Evolutionary conservation across 2,329 filamentous ascomycete species (phyloP), one percentile per base, ranked within the genome.

Genomic region (Erysiphe neolycopersici): DNA sequence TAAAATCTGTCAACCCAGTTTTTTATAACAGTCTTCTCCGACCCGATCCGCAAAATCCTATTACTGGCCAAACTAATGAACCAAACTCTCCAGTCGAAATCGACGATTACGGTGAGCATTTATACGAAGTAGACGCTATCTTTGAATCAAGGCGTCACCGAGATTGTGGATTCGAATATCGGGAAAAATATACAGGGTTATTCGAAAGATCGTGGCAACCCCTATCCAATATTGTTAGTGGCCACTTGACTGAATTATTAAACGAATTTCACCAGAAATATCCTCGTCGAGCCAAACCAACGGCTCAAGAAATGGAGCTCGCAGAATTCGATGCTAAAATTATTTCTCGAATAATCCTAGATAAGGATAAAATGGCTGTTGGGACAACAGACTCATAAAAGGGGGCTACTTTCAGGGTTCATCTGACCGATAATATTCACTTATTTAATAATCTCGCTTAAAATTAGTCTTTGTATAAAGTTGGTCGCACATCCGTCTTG

Each of bases 11-110:
- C 1, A 17, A 46, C 33, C 41, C 41, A 17, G 30, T 41, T 3
- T 46, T 46, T n/a, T 37, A 22, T 22, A 46, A 39, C 18, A 43
- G 41, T 18, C 41, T 46, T n/a, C 41, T 43, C 1, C 29, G 43
- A 31, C 18, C 19, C 16, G 44, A 42, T 37, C 37, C 37, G 16
- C 29, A 43, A 9, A 37, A 37, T 12, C 33, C 22, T 10, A 30
- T 38, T 32, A 19, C 33, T 11, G 22, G 22, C 22, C 22, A 26
- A 26, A 26, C 22, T 26, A 26, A 26, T 8, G 22, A 8, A 1
- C 22, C 22, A 9, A 26, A 26, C 8, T 6, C 22, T 5, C 22
- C 6, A 1, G 6, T 26, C 22, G 22, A 26, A 26, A 26, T 26
- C 22, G 22, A 26, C 8, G 22, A 26, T 26, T 26, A 26, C 22